Evolutionary conservation across 495 filamentous ascomycete species (phyloP), one percentile per base, ranked within the genome.

Genomic region (Penicillium paxilli): DNA sequence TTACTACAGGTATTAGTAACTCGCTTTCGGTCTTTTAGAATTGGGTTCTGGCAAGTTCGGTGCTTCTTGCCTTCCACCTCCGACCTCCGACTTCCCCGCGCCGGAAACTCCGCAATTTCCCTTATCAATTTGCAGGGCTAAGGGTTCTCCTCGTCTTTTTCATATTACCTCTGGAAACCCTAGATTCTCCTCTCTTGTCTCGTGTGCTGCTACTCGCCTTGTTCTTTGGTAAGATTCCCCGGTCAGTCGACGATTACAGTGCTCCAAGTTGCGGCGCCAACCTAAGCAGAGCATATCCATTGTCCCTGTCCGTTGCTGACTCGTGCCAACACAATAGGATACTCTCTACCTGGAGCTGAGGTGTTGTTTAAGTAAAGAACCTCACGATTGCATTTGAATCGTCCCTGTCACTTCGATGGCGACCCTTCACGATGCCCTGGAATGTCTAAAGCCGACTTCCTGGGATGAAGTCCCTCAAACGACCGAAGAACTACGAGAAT

Each of bases 371-470:
- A n/a, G n/a, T 28, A 28, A 28, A 28, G 26, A 11, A 28, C 5
- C 26, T 28, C 26, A 11, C n/a, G n/a, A n/a, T n/a, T n/a, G n/a
- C n/a, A 4, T 14, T 37, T 14, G n/a, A n/a, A 4, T 16, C 14
- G n/a, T n/a, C 25, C 32, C 6, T 9, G 9, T 14, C 30, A 28
- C 30, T 38, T 44, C 46, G n/a, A 89, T 89, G 87, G 63, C 83
- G 3, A 68, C 76, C 45, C 80, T 92, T 37, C 86, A 95, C 63
- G 79, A 85, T 35, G 87, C 89, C 22, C 85, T 97, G 61, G 80
- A 87, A 68, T 76, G 75, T 49, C 86, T 97, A n/a, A 74, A 79
- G 12, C 88, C 91, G 7, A 79, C 83, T 52, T 73, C 86, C 32
- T 94, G 87, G 83, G 71, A 79, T 26, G 71, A 79, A 17, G 69